phyloP scores from a whole-genome alignment of 2,329 filamentous ascomycete species.

The Byssothecium circinans region DNA sequence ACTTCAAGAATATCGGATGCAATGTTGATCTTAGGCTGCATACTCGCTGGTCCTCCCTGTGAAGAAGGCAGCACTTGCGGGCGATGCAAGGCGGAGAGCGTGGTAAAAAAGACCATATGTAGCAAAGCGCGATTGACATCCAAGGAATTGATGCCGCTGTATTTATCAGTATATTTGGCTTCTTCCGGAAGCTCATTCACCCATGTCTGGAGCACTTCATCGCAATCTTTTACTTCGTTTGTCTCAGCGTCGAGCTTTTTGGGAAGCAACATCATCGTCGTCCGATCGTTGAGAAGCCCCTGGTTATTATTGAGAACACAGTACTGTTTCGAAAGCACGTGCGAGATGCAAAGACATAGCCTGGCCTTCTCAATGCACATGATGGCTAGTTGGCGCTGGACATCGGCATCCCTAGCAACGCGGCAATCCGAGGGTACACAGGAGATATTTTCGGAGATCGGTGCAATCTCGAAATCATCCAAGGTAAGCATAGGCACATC shows the following conservation, averaged over 20 bases:
- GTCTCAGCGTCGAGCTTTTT: conserved; percentile 84
- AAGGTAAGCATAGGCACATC: conserved; percentile 88
- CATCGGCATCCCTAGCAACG: conserved; percentile 67
- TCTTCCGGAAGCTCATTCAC: conserved; percentile 68
- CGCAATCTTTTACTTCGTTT: conserved; percentile 76
- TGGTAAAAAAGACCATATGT: conserved; percentile 93
- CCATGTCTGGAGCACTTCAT: conserved; percentile 79
- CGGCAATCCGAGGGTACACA: conserved; percentile 71
- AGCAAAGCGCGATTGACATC: conserved; percentile 79
- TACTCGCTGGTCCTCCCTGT: conserved; percentile 54
- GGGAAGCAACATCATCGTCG: conserved; percentile 85
- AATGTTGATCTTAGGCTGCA: conserved; percentile 39
- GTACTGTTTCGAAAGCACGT: conserved; percentile 88
- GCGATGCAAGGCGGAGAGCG: conserved; percentile 84
- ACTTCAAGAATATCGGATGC: conserved; percentile 73
- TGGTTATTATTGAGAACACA: conserved; percentile 86
- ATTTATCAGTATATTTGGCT: conserved; percentile 68
- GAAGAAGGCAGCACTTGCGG: conserved; percentile 84
- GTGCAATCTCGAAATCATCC: conserved; percentile 78
- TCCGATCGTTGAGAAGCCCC: conserved; percentile 67
- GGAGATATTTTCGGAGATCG: conserved; percentile 67
- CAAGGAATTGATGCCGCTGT: conserved; percentile 62
- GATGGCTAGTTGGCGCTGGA: conserved; percentile 76
- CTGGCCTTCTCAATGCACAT: conserved; percentile 93
- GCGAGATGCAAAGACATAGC: conserved; percentile 84